phyloP scores from a whole-genome alignment of 176 grass and related monocot species.

The Guadua angustifolia region DNA sequence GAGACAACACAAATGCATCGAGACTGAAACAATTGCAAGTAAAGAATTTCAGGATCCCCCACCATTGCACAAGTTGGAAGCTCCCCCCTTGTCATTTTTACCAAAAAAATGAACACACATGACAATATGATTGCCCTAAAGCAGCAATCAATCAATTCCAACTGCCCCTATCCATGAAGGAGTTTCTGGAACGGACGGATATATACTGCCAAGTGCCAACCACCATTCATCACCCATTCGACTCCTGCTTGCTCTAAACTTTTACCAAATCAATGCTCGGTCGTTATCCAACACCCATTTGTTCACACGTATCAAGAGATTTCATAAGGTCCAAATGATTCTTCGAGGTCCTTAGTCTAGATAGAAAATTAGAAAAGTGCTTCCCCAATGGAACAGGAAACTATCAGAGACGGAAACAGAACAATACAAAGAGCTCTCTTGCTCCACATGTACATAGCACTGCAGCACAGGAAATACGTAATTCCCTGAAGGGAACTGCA shows the following conservation, averaged over 20 bases:
- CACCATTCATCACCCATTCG: conserved; percentile 28
- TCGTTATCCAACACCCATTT: background rate
- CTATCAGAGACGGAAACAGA: background rate
- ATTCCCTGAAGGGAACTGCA: conserved; percentile 10
- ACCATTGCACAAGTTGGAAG: background rate
- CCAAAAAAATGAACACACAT: conserved; percentile 10
- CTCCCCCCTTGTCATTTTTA: conserved; percentile 12
- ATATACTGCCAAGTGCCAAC: conserved; percentile 29
- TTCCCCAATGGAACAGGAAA: background rate
- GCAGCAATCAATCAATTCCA: conserved; percentile 17
- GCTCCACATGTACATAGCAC: background rate
- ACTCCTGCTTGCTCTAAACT: background rate
- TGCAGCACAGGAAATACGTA: background rate
- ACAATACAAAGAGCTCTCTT: background rate
- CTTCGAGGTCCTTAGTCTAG: conserved; percentile 25
- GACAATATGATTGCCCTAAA: background rate
- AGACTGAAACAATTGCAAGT: conserved; percentile 21
- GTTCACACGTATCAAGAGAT: conserved; percentile 2
- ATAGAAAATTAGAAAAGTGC: background rate
- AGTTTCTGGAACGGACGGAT: background rate
- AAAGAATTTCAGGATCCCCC: conserved; percentile 6
- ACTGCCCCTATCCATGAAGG: background rate
- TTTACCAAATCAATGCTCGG: conserved; percentile 14
- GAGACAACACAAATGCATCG: background rate
- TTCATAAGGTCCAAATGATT: background rate